These are phyloP conservation scores for Microcyclospora tardicrescens DNA, from an alignment of 2,329 filamentous ascomycete species.

Conservation along the genomic window DNA sequence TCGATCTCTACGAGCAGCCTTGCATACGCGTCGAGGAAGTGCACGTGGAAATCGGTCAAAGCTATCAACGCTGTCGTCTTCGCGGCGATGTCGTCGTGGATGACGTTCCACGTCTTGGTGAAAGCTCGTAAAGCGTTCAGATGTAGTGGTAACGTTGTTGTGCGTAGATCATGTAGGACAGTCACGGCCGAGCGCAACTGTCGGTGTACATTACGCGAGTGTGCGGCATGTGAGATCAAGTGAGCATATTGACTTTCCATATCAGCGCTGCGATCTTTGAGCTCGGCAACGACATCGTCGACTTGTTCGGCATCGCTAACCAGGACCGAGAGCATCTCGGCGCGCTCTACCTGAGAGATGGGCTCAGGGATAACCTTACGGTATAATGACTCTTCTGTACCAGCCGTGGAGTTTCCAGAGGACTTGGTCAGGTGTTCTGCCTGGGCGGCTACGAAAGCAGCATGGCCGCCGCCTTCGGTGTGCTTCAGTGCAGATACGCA, in stretches of 20 bases:
- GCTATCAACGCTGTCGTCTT: constrained; percentile 65
- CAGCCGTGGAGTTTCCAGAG: constrained; percentile 25
- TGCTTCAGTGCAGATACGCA: constrained; percentile 85
- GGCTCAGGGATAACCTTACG: constrained; percentile 40
- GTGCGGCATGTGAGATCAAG: constrained; percentile 51
- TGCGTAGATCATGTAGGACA: constrained; percentile 54
- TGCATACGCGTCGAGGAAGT: constrained; percentile 74
- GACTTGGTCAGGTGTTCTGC: constrained; percentile 20
- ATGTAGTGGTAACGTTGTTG: constrained; percentile 53
- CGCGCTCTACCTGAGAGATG: constrained; percentile 60
- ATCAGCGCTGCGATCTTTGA: constrained; percentile 59
- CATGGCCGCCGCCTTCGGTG: constrained; percentile 52
- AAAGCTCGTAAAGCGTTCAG: constrained; percentile 54
- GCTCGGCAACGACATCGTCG: constrained; percentile 50
- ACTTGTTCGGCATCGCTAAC: constrained; percentile 53
- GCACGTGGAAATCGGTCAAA: constrained; percentile 72
- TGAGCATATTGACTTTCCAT: constrained; percentile 61
- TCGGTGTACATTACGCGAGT: constrained; percentile 41
- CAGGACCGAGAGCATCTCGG: constrained; percentile 73
- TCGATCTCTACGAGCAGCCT: constrained; percentile 73
- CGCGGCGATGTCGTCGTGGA: constrained; percentile 54
- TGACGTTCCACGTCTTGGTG: constrained; percentile 54
- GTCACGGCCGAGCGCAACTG: constrained; percentile 51
- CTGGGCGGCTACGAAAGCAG: constrained; percentile 27
- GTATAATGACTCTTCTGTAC: constrained; percentile 53